phyloP scores from a whole-genome alignment of 768 basidiomycete species.

The Macrocybe gigantea region DNA sequence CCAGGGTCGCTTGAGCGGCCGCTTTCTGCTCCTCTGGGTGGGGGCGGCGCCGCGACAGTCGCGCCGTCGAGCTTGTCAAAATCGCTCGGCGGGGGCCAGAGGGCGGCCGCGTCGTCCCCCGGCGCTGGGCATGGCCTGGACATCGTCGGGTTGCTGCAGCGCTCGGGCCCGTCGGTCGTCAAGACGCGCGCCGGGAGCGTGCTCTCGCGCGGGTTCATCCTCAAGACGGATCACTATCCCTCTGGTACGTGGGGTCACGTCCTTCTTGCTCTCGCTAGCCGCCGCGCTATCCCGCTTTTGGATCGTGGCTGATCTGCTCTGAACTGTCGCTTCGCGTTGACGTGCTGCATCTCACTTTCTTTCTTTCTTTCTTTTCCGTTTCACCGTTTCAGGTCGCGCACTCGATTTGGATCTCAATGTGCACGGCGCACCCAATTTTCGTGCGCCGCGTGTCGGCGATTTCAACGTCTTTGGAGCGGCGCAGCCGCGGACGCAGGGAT shows the following conservation, averaged over 20 bases:
- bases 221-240: slow-evolving; percentile 91
- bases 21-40: no score
- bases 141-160: slow-evolving; percentile 55
- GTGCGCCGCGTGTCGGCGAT: slow-evolving; percentile 70
- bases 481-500: slow-evolving; percentile 88
- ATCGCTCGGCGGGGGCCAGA: no score
- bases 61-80: no score
- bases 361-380: slow-evolving; percentile 2
- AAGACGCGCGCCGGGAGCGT: slow-evolving; percentile 83
- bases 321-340: no score
- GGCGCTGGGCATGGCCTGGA: slow-evolving; percentile 29
- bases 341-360: neutral
- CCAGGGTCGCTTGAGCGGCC: no score
- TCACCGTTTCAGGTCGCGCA: slow-evolving; percentile 59
- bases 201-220: slow-evolving; percentile 80
- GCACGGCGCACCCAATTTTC: slow-evolving; percentile 94
- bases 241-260: slow-evolving; percentile 40
- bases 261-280: no score
- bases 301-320: no score
- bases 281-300: no score
- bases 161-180: slow-evolving; percentile 68
- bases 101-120: slow-evolving; percentile 18
- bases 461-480: slow-evolving; percentile 95
- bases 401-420: slow-evolving; percentile 88
- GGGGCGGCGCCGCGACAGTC: no score